Percentiles rank a stretch among this genome's conserved stretches.
phyloP scores from a whole-genome alignment of 2,329 filamentous ascomycete species.

The Calonectria hawksworthii region DNA sequence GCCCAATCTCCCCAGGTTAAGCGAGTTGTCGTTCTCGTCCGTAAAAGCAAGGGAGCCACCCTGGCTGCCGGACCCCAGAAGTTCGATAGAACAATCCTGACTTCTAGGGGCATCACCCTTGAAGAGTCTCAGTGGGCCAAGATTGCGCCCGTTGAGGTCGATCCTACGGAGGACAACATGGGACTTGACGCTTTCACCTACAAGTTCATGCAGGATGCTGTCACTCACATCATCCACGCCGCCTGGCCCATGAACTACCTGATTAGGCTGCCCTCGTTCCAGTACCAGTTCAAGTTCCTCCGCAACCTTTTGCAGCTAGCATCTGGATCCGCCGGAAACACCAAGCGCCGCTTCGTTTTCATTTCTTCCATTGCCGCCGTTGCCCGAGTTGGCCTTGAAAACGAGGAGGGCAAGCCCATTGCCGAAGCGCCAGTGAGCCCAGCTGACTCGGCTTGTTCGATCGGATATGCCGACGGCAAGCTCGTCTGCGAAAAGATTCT shows the following conservation, averaged over 20 bases:
- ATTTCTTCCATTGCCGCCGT: constrained; percentile 49
- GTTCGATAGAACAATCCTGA: constrained; percentile 22
- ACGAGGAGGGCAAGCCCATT: constrained; percentile 22
- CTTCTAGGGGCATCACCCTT: constrained; percentile 22
- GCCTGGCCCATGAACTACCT: constrained; percentile 45
- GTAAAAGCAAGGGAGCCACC: constrained; percentile 10
- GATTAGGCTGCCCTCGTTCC: constrained; percentile 34
- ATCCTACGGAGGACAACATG: constrained; percentile 31
- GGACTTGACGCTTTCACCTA: constrained; percentile 31
- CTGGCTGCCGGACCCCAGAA: background rate
- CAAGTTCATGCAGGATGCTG: constrained; percentile 21
- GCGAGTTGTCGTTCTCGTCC: constrained; percentile 24
- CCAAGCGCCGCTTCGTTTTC: constrained; percentile 45
- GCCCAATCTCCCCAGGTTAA: constrained; percentile 25
- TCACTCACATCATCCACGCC: constrained; percentile 40
- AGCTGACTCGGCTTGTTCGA: constrained; percentile 30
- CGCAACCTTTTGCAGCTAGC: constrained; percentile 35
- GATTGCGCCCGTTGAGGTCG: constrained; percentile 30
- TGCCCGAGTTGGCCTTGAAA: constrained; percentile 24
- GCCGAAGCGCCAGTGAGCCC: constrained; percentile 29
- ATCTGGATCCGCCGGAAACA: constrained; percentile 4
- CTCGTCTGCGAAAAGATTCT: constrained; percentile 41
- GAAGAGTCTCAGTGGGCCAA: constrained; percentile 31
- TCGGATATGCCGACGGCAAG: constrained; percentile 43
- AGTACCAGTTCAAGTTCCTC: constrained; percentile 39